These are phyloP conservation scores for Talaromyces sp. DNA, from an alignment of 2,329 filamentous ascomycete species.

Conservation along the genomic window DNA sequence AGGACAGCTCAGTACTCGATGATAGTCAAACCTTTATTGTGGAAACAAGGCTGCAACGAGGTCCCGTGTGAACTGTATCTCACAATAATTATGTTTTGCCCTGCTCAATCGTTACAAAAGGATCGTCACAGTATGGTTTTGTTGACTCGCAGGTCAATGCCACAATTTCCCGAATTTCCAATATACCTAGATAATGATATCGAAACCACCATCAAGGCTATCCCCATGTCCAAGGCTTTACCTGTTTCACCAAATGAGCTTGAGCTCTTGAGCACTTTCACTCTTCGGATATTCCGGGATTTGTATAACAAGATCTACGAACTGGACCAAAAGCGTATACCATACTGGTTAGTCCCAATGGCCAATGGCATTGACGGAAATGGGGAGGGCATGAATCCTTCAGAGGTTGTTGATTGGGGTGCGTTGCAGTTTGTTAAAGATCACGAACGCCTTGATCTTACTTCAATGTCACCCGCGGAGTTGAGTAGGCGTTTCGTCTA, in stretches of 20 bases:
- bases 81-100: slow-evolving; percentile 58
- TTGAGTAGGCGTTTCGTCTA: slow-evolving; percentile 52
- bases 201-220: slow-evolving; percentile 56
- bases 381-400: slow-evolving; percentile 9
- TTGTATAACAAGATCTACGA: slow-evolving; percentile 87
- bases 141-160: slow-evolving; percentile 64
- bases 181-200: slow-evolving; percentile 67
- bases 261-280: slow-evolving; percentile 64
- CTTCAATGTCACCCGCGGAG: slow-evolving; percentile 36
- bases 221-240: slow-evolving; percentile 39
- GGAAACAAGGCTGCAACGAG: slow-evolving; percentile 51
- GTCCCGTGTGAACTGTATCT: slow-evolving; percentile 56
- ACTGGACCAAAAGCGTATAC: slow-evolving; percentile 58
- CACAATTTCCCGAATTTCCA: slow-evolving; percentile 62
- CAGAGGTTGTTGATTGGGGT: slow-evolving; percentile 44
- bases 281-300: slow-evolving; percentile 71
- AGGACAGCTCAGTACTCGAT: slow-evolving; percentile 71
- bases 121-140: slow-evolving; percentile 64
- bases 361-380: slow-evolving; percentile 15
- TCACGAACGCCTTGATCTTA: slow-evolving; percentile 46
- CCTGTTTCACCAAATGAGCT: slow-evolving; percentile 42
- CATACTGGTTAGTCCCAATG: slow-evolving; percentile 77
- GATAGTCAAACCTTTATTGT: slow-evolving; percentile 72
- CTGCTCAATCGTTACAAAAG: slow-evolving; percentile 55
- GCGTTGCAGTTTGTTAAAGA: slow-evolving; percentile 35